Evolutionary conservation across 495 filamentous ascomycete genomes (phyloP).

Genomic region (Amphirosellinia nigrospora): DNA sequence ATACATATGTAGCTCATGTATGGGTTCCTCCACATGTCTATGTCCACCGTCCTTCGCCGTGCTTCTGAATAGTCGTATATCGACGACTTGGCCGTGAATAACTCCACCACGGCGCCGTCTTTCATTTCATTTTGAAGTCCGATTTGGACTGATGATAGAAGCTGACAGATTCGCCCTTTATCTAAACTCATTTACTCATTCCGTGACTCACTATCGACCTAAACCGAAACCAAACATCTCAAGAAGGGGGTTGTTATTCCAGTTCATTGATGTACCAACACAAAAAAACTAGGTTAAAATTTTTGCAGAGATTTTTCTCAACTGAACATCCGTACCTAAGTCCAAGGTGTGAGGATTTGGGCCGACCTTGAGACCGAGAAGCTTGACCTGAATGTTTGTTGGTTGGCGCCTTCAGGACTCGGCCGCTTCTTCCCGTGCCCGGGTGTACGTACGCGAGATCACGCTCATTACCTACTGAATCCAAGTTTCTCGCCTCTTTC

Average conservation of each 20-base stretch:
- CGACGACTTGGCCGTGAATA: slow-evolving; percentile 39
- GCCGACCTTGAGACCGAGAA: slow-evolving; percentile 13
- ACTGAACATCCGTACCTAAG: slow-evolving; percentile 11
- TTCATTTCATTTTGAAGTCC: slow-evolving; percentile 26
- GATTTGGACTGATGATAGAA: slow-evolving; percentile 34
- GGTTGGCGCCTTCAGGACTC: slow-evolving; percentile 27
- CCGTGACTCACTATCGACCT: slow-evolving; percentile 4
- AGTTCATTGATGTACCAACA: slow-evolving; percentile 17
- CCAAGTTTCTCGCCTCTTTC: slow-evolving; percentile 12
- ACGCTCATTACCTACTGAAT: slow-evolving; percentile 26
- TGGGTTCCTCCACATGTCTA: slow-evolving; percentile 45
- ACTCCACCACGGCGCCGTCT: slow-evolving; percentile 39
- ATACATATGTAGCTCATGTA: slow-evolving; percentile 46
- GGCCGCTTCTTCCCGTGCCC: slow-evolving; percentile 25
- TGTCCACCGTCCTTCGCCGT: slow-evolving; percentile 39
- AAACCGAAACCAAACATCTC: slow-evolving; percentile 7
- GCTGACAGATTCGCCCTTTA: slow-evolving; percentile 29
- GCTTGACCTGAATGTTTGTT: slow-evolving; percentile 25
- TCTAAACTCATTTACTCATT: slow-evolving; percentile 5
- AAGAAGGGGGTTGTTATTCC: slow-evolving; percentile 1
- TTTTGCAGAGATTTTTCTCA: slow-evolving; percentile 16
- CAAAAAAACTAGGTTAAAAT: slow-evolving; percentile 7
- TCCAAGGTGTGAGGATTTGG: slow-evolving; percentile 16
- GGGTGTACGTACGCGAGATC: slow-evolving; percentile 28
- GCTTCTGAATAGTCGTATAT: slow-evolving; percentile 37